Evolutionary conservation across 768 basidiomycete species (phyloP), one percentile per base, ranked within the genome.

Genomic region (Phanerodontia chrysosporium): DNA sequence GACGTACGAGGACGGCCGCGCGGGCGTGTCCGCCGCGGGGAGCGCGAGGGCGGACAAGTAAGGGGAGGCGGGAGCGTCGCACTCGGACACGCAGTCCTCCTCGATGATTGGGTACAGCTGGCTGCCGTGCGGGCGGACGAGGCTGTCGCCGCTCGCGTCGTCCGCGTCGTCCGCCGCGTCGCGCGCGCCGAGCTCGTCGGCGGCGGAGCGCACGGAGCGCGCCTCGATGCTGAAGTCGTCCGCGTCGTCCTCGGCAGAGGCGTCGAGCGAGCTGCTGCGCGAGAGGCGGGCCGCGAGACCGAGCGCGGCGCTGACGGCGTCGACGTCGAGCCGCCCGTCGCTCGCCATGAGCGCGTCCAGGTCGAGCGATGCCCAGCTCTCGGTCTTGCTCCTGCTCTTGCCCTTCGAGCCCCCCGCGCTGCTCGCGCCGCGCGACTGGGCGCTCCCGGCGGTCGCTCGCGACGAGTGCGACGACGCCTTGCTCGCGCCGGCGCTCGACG

Each of bases 71-170:
- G n/a, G n/a, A n/a, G n/a, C n/a, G n/a, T n/a, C n/a, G 27, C 16
- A 3, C 24, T 48, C 46, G 21, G 46, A 48, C 24, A 10, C 46
- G 18, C 46, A 25, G 59, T 66, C 67, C 55, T 70, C 69, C 46
- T 70, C 69, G 9, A 62, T 62, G 49, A 70, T 70, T 12, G 61
- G 65, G 45, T 51, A 66, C 25, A 70, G 64, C 49, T 62, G 69
- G 53, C 53, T 59, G 25, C 69, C 65, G 2, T 59, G 63, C 57
- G 25, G 57, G 45, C 57, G 65, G 32, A 64, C 55, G 22, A 49
- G 29, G 36, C 52, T 53, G 13, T 53, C 52, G 32, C 16, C 29
- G 25, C 29, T 29, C 30, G 13, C 28, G 24, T 53, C 35, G 13
- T 35, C n/a, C 30, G 29, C 28, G 6, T 32, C 51, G 29, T 51